phyloP scores from a whole-genome alignment of 2,329 filamentous ascomycete genomes.

The Westerdykella aurantiaca region DNA sequence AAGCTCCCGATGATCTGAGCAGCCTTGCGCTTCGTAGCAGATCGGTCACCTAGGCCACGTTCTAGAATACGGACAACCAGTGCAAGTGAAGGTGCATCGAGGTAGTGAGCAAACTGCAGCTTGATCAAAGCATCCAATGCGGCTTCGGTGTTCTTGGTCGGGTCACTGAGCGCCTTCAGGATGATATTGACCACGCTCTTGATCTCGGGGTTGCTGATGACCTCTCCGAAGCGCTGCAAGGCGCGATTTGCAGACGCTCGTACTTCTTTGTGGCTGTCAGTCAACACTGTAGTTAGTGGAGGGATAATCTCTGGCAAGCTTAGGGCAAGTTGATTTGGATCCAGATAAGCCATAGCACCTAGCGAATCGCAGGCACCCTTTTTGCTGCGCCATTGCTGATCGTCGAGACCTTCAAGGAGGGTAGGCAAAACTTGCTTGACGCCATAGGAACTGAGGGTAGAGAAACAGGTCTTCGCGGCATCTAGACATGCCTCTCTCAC shows the following conservation, averaged over 20 bases:
- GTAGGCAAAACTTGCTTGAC: conserved; percentile 93
- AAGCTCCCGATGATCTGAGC: conserved; percentile 97
- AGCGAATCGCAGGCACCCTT: conserved; percentile 95
- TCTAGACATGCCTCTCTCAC: conserved; percentile 91
- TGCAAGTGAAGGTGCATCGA: conserved; percentile 94
- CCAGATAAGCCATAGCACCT: conserved; percentile 96
- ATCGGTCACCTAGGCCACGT: conserved; percentile 83
- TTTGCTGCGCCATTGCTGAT: conserved; percentile 96
- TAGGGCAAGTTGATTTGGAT: conserved; percentile 86
- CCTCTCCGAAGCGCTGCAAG: conserved; percentile 95
- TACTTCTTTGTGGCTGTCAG: conserved; percentile 98
- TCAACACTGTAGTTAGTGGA: conserved; percentile 85
- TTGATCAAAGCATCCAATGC: conserved; percentile 92
- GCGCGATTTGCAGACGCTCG: conserved; percentile 87
- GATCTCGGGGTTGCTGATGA: conserved; percentile 96
- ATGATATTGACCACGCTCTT: conserved; percentile 87
- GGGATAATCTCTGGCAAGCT: conserved; percentile 96
- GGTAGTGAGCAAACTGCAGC: conserved; percentile 95
- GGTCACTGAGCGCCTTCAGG: conserved; percentile 93
- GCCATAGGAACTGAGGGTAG: conserved; percentile 87
- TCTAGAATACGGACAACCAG: conserved; percentile 93
- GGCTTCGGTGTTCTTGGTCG: conserved; percentile 93
- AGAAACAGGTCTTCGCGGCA: conserved; percentile 90
- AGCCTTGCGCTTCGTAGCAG: conserved; percentile 91
- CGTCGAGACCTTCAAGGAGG: conserved; percentile 83